Percentiles rank a stretch among this genome's conserved stretches.
Evolutionary conservation across 441 rosid genomes (phyloP).

Genomic region (Capsella rubella): DNA sequence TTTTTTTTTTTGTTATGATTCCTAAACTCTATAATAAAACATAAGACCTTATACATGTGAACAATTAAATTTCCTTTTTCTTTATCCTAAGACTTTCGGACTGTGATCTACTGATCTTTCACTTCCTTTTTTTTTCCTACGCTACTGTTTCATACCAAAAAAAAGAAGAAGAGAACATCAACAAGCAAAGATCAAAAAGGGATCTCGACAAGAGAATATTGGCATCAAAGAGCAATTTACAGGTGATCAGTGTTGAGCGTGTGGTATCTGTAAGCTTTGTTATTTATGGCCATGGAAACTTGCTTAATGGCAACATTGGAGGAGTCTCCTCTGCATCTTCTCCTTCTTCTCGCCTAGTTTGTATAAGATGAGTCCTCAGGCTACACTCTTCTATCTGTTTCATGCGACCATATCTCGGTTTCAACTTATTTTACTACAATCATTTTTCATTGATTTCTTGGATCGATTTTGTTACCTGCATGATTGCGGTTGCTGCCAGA

Average conservation of each 20-base stretch:
- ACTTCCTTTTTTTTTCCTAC: conserved; percentile 32
- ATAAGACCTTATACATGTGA: conserved; percentile 30
- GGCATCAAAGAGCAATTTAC: conserved; percentile 40
- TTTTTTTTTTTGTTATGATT: not conserved
- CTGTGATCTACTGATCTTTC: conserved; percentile 10
- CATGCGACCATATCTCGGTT: conserved; percentile 23
- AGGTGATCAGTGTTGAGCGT: conserved; percentile 41
- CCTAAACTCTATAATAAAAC: conserved; percentile 12
- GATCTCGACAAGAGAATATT: conserved; percentile 39
- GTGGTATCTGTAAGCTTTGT: conserved; percentile 40
- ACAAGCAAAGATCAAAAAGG: conserved; percentile 45
- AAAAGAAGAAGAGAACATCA: conserved; percentile 7
- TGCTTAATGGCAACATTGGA: conserved; percentile 40
- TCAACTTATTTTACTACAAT: not conserved
- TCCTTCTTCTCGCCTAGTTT: conserved; percentile 51
- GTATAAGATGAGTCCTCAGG: conserved; percentile 72
- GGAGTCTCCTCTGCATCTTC: conserved; percentile 24
- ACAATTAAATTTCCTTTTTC: conserved; percentile 5
- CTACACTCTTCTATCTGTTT: conserved; percentile 76
- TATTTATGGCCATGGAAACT: conserved; percentile 48
- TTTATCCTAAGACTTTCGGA: conserved; percentile 21
- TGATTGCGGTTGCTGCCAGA: conserved; percentile 61
- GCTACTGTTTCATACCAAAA: conserved; percentile 33
- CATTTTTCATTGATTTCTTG: not conserved
- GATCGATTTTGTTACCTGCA: conserved; percentile 62